Base-by-base conservation (phyloP, 306 rosid genomes). In the Cyclanthera cordifolia region DNA sequence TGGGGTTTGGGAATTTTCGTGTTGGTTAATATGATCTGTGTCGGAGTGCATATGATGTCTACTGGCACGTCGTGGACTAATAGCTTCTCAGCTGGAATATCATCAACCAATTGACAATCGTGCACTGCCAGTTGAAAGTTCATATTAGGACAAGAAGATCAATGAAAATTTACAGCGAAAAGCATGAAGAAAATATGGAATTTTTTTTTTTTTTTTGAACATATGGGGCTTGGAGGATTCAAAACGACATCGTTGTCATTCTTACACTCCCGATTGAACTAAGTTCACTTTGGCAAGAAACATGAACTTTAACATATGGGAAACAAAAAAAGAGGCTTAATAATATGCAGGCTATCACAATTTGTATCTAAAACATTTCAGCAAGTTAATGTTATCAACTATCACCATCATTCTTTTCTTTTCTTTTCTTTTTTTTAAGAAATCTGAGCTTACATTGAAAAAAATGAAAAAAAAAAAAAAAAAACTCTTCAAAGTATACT, bases 1-100 rank as follows among this genome's bases (percentile, higher is more conserved):
- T 89, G 92, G 74, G 97, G 95, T 80, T 89, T 87, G 11, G 90
- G 95, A 72, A 91, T 89, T 32, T 73, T 69, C 24, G 88, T 85
- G 65, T 81, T 41, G 21, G 96, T 89, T 67, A 82, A 87, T 53
- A 87, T 87, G 80, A 87, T 85, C 64, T 80, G 85, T 16, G 88
- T 85, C 2, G 96, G 95, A 47, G 97, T 87, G 86, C 97, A 91
- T 61, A 91, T 84, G 76, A 88, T 87, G 75, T 91, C 97, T 20
- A 91, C 96, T 0, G 95, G 97, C 52, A 91, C 96, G 50, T 91
- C 95, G 72, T 87, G 96, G 80, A 91, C 77, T 70, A 85, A 75
- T 60, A 89, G 84, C 81, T 89, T 88, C 75, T 89, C 92, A 48
- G 76, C 74, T 30, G 95, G 95, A 81, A 89, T 86, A 72, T 89